Conservation (phyloP, 2,329 filamentous ascomycete species). For the Whalleya microplaca region DNA sequence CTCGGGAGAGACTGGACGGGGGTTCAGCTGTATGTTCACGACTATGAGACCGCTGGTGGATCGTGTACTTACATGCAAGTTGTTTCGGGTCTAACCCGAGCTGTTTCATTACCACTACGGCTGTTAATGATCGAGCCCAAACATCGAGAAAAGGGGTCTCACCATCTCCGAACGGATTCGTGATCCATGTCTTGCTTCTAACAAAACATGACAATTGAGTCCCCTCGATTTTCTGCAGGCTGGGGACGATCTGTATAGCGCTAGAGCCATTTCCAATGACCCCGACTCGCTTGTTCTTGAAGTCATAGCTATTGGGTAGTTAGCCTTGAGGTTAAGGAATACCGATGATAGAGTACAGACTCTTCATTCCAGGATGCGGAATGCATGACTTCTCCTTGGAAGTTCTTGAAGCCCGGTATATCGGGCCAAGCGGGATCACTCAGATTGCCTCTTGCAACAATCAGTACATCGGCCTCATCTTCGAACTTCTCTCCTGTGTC, state of each 20-base stretch:
- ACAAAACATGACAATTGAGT: constrained; percentile 49
- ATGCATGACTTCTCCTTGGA: constrained; percentile 49
- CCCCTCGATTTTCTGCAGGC: constrained; percentile 49
- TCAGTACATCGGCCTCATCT: constrained; percentile 46
- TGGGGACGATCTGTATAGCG: constrained; percentile 56
- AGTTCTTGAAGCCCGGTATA: constrained; percentile 46
- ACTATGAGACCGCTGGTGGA: not conserved
- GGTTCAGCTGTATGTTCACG: not conserved
- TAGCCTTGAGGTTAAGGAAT: constrained; percentile 7
- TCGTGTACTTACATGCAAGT: constrained; percentile 41
- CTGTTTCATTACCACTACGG: constrained; percentile 42
- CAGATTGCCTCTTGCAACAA: constrained; percentile 47
- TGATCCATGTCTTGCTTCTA: constrained; percentile 55
- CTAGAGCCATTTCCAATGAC: constrained; percentile 58
- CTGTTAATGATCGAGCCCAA: constrained; percentile 6
- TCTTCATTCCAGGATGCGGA: constrained; percentile 49
- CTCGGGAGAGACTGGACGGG: constrained; percentile 41
- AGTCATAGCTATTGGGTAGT: constrained; percentile 45
- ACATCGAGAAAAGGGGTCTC: not conserved
- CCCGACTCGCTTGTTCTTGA: constrained; percentile 51
- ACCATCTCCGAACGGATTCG: constrained; percentile 49
- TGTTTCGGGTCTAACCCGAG: constrained; percentile 46
- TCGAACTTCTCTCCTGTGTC: constrained; percentile 42
- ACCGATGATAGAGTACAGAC: constrained; percentile 27
- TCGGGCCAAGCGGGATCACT: constrained; percentile 49